Base-by-base conservation (phyloP, 2,329 filamentous ascomycete genomes). In the Diaporthe sp. region DNA sequence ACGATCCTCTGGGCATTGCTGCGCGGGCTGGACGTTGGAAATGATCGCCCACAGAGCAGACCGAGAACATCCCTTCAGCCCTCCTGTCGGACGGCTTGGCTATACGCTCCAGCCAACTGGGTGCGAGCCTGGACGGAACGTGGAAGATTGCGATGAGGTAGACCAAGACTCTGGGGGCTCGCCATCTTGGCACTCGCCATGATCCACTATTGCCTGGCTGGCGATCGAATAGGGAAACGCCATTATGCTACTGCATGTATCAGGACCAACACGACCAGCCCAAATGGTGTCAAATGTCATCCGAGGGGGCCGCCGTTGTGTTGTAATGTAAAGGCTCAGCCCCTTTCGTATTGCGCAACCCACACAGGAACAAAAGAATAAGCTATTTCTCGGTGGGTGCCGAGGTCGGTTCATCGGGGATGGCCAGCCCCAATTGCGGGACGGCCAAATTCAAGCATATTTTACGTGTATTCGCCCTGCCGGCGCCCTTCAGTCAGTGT, bases 111-210 rank as follows among this genome's bases (percentile, higher is more conserved):
- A 33, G 25, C 60, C 58, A 66, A 66, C 42, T 50, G 61, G 13
- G 13, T 6, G 42, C 28, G 28, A 35, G 42, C 42, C 19, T 30
- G 15, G 19, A 45, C 10, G 15, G 30, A n/a, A 61, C 40, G 50
- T 12, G 42, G 42, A 17, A 38, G 57, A 72, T 72, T 72, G 70
- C 70, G 70, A 64, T 72, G 70, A 72, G 70, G 57, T 72, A 42
- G 45, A 61, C 70, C 70, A 61, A 72, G 70, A 64, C 45, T 64
- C 57, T 55, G 52, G 70, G 38, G 33, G 7, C 42, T 22, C 30
- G 15, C 45, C 30, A 68, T 45, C 64, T 68, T 68, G 64, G 64
- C 64, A 68, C 33, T 28, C 45, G 4, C 12, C 47, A 19, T 12
- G 64, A 22, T 68, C 64, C 64, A 68, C 64, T 67, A 22, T 68